Evolutionary conservation across 2,329 filamentous ascomycete genomes (phyloP).

Genomic region (Aspergillus brunneoviolaceus): DNA sequence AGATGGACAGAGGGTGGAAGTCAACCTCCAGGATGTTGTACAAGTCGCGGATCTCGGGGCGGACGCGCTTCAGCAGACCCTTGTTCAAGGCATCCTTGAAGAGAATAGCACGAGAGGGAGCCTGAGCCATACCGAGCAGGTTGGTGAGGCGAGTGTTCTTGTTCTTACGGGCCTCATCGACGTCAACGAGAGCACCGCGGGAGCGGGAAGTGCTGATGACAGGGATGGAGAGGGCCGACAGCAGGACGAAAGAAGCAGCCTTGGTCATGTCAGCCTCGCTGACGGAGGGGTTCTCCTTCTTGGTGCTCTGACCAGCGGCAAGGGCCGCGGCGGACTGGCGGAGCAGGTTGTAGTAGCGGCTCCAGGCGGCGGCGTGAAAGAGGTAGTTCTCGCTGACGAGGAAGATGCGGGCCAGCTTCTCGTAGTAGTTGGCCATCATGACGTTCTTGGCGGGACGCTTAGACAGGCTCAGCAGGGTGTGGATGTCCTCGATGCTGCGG

Average conservation of each 20-base stretch:
- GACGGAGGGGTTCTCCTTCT: conserved; percentile 89
- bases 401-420: conserved; percentile 98
- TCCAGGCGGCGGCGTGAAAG: conserved; percentile 98
- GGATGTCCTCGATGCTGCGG: conserved; percentile 97
- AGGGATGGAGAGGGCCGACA: conserved; percentile 94
- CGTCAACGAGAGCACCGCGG: conserved; percentile 91
- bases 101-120: conserved; percentile 82
- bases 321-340: conserved; percentile 84
- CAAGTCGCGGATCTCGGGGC: conserved; percentile 91
- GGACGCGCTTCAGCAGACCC: conserved; percentile 85
- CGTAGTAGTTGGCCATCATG: conserved; percentile 99
- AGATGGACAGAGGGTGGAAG: conserved; percentile 97
- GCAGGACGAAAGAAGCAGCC: conserved; percentile 89
- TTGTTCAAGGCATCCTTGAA: conserved; percentile 97
- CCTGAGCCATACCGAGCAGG: conserved; percentile 85
- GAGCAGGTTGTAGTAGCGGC: conserved; percentile 93
- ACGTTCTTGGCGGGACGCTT: conserved; percentile 97
- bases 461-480: conserved; percentile 94
- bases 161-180: conserved; percentile 96
- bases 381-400: conserved; percentile 99
- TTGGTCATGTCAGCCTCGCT: conserved; percentile 89
- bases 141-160: conserved; percentile 98
- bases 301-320: conserved; percentile 80
- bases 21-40: conserved; percentile 99
- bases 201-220: conserved; percentile 98